These are phyloP conservation scores for Calonectria leucothoes DNA, from an alignment of 2,329 filamentous ascomycete species.

Conservation along the genomic window DNA sequence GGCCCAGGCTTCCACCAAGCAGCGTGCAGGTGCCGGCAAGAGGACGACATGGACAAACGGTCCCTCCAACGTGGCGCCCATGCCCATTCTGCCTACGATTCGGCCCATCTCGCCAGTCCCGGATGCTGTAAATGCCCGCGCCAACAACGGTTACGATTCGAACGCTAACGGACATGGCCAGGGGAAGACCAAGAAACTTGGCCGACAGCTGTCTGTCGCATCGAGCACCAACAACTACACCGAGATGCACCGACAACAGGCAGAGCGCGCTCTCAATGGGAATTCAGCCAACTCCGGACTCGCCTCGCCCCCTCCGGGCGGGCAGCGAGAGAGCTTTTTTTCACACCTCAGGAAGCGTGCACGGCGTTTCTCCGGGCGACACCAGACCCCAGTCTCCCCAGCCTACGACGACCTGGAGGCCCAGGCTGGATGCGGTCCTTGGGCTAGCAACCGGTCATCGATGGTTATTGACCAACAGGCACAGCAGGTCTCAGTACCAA, in stretches of 20 bases:
- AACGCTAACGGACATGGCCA: constrained; percentile 56
- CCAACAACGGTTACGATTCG: constrained; percentile 72
- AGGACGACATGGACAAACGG: constrained; percentile 95
- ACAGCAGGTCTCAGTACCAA: constrained; percentile 60
- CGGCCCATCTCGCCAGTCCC: constrained; percentile 96
- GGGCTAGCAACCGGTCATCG: constrained; percentile 87
- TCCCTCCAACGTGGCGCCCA: constrained; percentile 82
- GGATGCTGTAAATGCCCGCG: constrained; percentile 91
- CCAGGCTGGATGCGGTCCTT: constrained; percentile 91
- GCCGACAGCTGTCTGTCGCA: constrained; percentile 90
- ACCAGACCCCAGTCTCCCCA: constrained; percentile 83
- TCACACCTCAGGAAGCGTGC: constrained; percentile 96
- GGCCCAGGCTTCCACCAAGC: constrained; percentile 35
- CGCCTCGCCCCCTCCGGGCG: constrained; percentile 80
- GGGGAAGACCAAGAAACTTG: constrained; percentile 90
- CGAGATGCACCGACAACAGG: constrained; percentile 89
- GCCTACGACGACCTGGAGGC: constrained; percentile 89
- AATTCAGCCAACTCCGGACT: constrained; percentile 67
- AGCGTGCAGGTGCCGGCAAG: constrained; percentile 72
- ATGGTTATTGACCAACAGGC: constrained; percentile 77
- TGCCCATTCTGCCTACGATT: constrained; percentile 95
- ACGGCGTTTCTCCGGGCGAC: constrained; percentile 89
- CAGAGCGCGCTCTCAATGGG: constrained; percentile 90
- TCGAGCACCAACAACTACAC: constrained; percentile 94
- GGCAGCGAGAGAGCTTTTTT: constrained; percentile 96